These are phyloP conservation scores for Gloeopeniophorella convolvens DNA, from an alignment of 768 basidiomycete genomes.

Conservation along the genomic window DNA sequence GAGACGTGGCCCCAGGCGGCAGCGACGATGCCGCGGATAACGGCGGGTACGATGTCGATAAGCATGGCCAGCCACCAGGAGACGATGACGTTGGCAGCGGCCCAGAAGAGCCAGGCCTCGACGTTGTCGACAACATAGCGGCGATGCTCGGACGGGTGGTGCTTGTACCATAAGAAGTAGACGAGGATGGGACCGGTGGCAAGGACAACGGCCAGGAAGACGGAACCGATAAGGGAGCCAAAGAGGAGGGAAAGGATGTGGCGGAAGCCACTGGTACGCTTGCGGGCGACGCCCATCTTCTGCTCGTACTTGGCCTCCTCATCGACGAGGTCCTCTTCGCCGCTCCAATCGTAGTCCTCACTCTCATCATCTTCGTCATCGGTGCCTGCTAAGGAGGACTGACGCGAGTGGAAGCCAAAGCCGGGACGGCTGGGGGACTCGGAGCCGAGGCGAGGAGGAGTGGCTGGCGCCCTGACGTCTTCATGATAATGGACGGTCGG, in stretches of 20 bases:
- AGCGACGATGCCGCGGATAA: constrained; percentile 46
- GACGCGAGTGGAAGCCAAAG: constrained; percentile 26
- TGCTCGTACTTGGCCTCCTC: constrained; percentile 61
- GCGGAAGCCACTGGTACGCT: constrained; percentile 42
- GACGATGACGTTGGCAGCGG: constrained; percentile 66
- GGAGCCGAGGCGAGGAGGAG: constrained; percentile 18
- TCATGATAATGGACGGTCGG: constrained; percentile 52
- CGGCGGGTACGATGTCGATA: constrained; percentile 58
- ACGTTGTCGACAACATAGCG: constrained; percentile 58
- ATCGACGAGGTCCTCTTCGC: constrained; percentile 68
- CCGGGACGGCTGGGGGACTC: background rate
- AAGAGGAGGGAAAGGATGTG: constrained; percentile 36
- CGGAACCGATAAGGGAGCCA: constrained; percentile 69
- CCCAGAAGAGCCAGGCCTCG: constrained; percentile 79
- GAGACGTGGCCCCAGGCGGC: constrained; percentile 71
- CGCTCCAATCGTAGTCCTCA: constrained; percentile 69
- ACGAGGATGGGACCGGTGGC: constrained; percentile 56
- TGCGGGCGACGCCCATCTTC: constrained; percentile 47
- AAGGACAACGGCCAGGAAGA: constrained; percentile 54
- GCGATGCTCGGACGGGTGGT: constrained; percentile 47
- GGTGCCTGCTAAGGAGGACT: constrained; percentile 42
- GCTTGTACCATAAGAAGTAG: constrained; percentile 66
- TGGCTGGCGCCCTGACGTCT: constrained; percentile 28
- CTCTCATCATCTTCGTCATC: constrained; percentile 55
- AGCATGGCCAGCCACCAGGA: constrained; percentile 76